phyloP scores from a whole-genome alignment of 2,329 filamentous ascomycete species.

The Penicillium sp. region DNA sequence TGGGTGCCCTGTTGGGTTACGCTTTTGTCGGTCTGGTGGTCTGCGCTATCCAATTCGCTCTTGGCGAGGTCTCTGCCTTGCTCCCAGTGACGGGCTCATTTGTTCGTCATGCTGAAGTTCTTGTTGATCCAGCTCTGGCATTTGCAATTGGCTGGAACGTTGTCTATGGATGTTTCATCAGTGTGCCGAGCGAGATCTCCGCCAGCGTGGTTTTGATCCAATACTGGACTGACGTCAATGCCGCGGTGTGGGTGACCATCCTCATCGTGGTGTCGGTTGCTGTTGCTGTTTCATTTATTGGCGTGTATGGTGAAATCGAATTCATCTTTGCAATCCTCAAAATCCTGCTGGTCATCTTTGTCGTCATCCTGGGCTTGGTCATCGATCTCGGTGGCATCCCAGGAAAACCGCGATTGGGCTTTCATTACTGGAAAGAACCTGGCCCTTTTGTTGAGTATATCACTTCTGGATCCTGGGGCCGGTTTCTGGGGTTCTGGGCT shows the following conservation, averaged over 20 bases:
- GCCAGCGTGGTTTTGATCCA: constrained; percentile 63
- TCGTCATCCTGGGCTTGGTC: constrained; percentile 51
- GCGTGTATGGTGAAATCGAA: constrained; percentile 52
- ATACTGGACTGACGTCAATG: constrained; percentile 54
- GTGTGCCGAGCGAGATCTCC: constrained; percentile 61
- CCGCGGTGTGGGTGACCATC: constrained; percentile 47
- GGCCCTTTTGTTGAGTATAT: constrained; percentile 68
- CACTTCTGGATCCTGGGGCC: constrained; percentile 56
- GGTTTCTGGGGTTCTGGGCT: constrained; percentile 62
- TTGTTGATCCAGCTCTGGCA: constrained; percentile 52
- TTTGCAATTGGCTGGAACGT: constrained; percentile 52
- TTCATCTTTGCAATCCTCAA: constrained; percentile 55
- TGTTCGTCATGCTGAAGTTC: constrained; percentile 51
- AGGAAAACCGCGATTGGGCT: constrained; percentile 60
- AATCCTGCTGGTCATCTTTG: constrained; percentile 49
- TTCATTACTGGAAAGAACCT: constrained; percentile 68
- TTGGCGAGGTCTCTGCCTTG: constrained; percentile 54
- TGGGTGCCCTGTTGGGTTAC: constrained; percentile 54
- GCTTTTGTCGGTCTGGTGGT: constrained; percentile 51
- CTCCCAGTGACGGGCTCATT: constrained; percentile 54
- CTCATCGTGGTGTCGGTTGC: constrained; percentile 60
- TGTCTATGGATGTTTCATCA: constrained; percentile 54
- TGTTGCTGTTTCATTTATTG: constrained; percentile 57
- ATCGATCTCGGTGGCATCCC: constrained; percentile 64
- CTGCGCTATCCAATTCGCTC: constrained; percentile 51